Percentiles rank a stretch among this genome's conserved stretches.
Conservation (phyloP, 1,284 basidiomycete species). For the Ganoderma multipileum region DNA sequence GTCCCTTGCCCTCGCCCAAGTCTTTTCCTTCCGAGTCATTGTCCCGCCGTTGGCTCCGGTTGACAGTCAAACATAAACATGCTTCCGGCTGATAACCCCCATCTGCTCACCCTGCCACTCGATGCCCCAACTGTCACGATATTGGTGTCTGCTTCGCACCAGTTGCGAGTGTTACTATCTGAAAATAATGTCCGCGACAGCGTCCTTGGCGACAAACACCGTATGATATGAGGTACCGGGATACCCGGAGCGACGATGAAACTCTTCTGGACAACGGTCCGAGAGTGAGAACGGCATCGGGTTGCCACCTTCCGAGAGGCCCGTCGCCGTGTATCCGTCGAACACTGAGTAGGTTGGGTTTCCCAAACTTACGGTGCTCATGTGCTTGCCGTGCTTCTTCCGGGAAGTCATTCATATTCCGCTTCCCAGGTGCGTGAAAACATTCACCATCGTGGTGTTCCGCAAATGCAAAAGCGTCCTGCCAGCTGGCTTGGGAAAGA, state of each 20-base stretch:
- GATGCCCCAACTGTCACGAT: not conserved
- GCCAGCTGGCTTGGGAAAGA: not conserved
- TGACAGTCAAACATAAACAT: not conserved
- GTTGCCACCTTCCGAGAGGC: not conserved
- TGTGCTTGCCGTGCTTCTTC: not conserved
- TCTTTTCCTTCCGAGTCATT: too few relatives aligned
- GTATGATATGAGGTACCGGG: not conserved
- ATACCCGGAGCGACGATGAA: not conserved
- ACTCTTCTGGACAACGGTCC: not conserved
- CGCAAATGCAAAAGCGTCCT: not conserved
- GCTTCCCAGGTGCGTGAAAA: conserved; percentile 1
- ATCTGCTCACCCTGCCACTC: too few relatives aligned
- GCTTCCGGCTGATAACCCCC: too few relatives aligned
- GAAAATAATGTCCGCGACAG: not conserved
- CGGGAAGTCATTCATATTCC: not conserved
- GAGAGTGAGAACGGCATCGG: not conserved
- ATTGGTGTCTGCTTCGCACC: not conserved
- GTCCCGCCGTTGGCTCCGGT: too few relatives aligned
- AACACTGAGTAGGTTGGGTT: not conserved
- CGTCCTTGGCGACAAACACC: not conserved
- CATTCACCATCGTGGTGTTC: not conserved
- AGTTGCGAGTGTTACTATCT: too few relatives aligned
- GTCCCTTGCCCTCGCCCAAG: not conserved
- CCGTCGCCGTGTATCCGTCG: not conserved
- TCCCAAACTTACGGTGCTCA: not conserved